Conservation (phyloP, 1,139 yeast species). For the Schizosaccharomyces versatilis region DNA sequence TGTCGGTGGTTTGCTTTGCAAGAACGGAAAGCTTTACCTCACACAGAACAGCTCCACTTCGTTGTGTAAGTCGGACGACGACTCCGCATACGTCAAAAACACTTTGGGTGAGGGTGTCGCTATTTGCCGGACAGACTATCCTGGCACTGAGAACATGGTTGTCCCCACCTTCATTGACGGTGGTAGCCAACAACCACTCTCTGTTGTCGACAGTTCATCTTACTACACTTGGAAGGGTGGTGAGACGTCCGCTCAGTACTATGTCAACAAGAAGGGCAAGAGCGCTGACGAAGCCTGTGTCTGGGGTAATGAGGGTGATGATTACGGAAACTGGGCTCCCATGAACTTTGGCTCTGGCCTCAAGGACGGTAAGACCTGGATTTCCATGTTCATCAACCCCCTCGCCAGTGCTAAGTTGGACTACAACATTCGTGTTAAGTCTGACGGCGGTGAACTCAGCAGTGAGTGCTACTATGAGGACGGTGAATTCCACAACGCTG, state of each 20-base stretch:
- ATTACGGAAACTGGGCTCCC: constrained; percentile 96
- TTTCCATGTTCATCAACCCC: constrained; percentile 57
- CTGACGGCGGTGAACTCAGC: constrained; percentile 39
- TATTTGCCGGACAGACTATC: constrained; percentile 92
- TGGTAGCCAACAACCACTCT: constrained; percentile 39
- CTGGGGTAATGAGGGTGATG: constrained; percentile 68
- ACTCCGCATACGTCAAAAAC: constrained; percentile 47
- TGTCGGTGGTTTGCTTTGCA: constrained; percentile 73
- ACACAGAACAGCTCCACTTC: constrained; percentile 38
- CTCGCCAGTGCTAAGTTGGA: constrained; percentile 58
- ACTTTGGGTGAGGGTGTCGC: constrained; percentile 47
- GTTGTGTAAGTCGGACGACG: constrained; percentile 70
- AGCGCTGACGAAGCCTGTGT: constrained; percentile 70
- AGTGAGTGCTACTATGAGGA: constrained; percentile 67
- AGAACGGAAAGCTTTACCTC: constrained; percentile 55
- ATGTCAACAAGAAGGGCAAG: constrained; percentile 92
- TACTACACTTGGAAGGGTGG: constrained; percentile 71
- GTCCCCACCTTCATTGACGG: constrained; percentile 65
- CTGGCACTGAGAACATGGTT: constrained; percentile 96
- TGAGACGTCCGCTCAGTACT: constrained; percentile 77
- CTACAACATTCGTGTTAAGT: constrained; percentile 70
- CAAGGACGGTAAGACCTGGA: constrained; percentile 55
- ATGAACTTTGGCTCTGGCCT: constrained; percentile 83
- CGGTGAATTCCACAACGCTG: constrained; percentile 36
- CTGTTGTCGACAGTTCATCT: constrained; percentile 54